Conservation (phyloP, 2,329 filamentous ascomycete genomes). For the Orbilia ellipsospora region DNA sequence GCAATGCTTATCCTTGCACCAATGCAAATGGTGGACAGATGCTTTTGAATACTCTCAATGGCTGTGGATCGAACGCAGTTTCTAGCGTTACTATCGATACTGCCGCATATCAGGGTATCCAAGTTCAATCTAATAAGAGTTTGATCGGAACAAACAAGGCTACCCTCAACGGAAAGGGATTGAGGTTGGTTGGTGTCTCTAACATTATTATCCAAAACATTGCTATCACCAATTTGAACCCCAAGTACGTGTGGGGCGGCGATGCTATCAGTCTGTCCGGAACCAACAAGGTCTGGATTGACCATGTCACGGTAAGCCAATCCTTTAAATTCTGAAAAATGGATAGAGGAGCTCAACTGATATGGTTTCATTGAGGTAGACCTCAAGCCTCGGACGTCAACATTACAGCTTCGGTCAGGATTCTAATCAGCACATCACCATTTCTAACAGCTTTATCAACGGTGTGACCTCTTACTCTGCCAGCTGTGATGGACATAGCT, state of each 20-base stretch:
- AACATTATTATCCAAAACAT: constrained; percentile 63
- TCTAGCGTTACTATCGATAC: constrained; percentile 70
- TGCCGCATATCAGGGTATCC: constrained; percentile 67
- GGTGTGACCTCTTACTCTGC: constrained; percentile 31
- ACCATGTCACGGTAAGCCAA: constrained; percentile 55
- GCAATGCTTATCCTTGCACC: constrained; percentile 66
- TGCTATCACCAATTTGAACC: constrained; percentile 69
- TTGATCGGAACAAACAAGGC: constrained; percentile 60
- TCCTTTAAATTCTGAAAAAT: not conserved
- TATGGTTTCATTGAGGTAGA: not conserved
- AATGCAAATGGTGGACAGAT: constrained; percentile 19
- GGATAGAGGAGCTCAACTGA: not conserved
- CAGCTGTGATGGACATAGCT: constrained; percentile 15
- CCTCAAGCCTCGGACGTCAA: constrained; percentile 22
- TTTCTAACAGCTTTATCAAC: constrained; percentile 37
- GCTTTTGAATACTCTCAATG: constrained; percentile 67
- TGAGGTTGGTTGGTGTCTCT: constrained; percentile 15
- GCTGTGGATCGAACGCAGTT: constrained; percentile 70
- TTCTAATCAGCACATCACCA: constrained; percentile 21
- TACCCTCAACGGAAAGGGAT: constrained; percentile 52
- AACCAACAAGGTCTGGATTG: constrained; percentile 63
- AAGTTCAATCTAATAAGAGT: constrained; percentile 70
- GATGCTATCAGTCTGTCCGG: constrained; percentile 69
- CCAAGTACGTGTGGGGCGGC: constrained; percentile 71
- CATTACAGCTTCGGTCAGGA: constrained; percentile 22